Evolutionary conservation across 164 flowering plant species (phyloP), one percentile per base, ranked within the genome.

Genomic region (Stephania cephalantha): DNA sequence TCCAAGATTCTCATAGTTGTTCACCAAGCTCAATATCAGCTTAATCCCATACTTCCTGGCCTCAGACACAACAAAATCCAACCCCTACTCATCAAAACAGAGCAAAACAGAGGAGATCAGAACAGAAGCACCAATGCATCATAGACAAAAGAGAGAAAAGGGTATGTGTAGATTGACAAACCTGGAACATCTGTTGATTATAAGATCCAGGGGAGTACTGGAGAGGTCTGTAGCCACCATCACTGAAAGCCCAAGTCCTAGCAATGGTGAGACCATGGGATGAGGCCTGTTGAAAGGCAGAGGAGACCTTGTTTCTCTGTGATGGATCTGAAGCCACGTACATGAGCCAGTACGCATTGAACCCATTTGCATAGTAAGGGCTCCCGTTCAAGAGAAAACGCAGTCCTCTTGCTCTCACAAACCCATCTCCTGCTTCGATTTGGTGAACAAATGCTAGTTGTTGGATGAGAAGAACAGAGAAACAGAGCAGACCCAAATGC

Each of bases 331-430:
- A 82, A 13, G 85, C 97, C 17, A 85, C 22, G 69, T 72, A 81
- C 95, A 94, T 91, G 46, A 94, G 73, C 98, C 98, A 94, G 75
- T 94, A 91, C 8, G 98, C 92, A 82, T 94, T 94, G 83, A 94
- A 94, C 67, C 98, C 98, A 80, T 94, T 88, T 22, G 85, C 87
- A 77, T 85, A 88, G 68, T 81, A 93, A 9, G 98, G 90, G 58
- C 71, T 79, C 9, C 91, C 95, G 58, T 93, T 87, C 76, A 88
- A 71, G 78, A 86, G 22, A 29, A 93, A 82, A n/a, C 86, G 90
- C 61, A 77, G 31, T 70, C 93, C 91, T 69, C 77, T 80, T 48
- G 83, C 83, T 74, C 46, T 83, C 8, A 89, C 77, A 66, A 91
- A 93, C 44, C 86, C 92, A 80, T 77, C 86, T 2, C 74, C 80